Evolutionary conservation across 2,329 filamentous ascomycete genomes (phyloP), one percentile per base, ranked within the genome.

Genomic region (Colletotrichum zoysiae): DNA sequence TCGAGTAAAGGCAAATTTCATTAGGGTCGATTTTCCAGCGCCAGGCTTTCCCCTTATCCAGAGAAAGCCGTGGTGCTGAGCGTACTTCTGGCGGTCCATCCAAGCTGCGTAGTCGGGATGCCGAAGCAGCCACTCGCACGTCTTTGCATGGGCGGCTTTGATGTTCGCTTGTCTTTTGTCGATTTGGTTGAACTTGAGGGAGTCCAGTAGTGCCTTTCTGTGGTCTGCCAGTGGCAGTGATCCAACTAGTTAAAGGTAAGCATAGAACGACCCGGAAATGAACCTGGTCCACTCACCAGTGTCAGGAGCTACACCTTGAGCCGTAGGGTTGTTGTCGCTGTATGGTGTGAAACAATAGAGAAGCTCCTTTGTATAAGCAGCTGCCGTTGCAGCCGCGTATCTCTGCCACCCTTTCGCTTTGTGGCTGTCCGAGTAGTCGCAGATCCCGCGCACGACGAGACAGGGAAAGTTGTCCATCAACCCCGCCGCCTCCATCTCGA

Each of bases 401-500:
- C 65, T 26, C 56, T 78, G 76, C 77, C 75, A 79, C 30, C 33
- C 16, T 38, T 11, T 77, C 71, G 63, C 76, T 77, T 78, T 79
- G 53, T 78, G 75, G 3, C 74, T 70, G 55, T 80, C 78, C 3
- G 78, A 71, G 57, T 81, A 81, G 67, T 81, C 78, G 59, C 75
- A 79, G 46, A 80, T 77, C 12, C 78, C 78, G 2, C 76, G 73
- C 23, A 80, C 72, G 18, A 78, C 75, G 1, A 79, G 73, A 26
- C 77, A 78, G 0, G 70, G 73, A n/a, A 74, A 71, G 14, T 53
- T 53, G 5, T 74, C 62, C 60, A 75, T 72, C 33, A 78, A 26
- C 2, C 77, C 75, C 6, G 75, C 76, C 1, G 73, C 74, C 44
- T 77, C 75, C 70, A 76, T 76, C 70, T 77, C 75, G 30, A 76